These are phyloP conservation scores for Eucalyptus pauciflora DNA, from an alignment of 345 rosid genomes.

Conservation along the genomic window DNA sequence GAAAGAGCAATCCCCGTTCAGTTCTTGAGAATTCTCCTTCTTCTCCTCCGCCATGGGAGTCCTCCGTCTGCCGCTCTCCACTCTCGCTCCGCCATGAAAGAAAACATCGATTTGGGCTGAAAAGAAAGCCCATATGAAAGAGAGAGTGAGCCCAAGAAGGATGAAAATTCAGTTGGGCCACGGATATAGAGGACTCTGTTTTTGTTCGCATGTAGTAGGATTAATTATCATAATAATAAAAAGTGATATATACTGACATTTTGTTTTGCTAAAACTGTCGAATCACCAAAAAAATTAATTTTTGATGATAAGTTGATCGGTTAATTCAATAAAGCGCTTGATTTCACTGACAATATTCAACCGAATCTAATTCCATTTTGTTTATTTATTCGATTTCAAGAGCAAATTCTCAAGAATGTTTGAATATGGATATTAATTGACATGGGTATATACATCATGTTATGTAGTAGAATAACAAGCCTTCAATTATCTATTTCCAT, in stretches of 20 bases:
- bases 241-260: neutral
- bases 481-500: neutral
- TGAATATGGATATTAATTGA: neutral
- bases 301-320: neutral
- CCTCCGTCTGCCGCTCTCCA: neutral
- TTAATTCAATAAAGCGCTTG: neutral
- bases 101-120: neutral
- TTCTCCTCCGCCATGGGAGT: neutral
- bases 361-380: accelerated
- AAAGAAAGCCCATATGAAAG: neutral
- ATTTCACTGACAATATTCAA: neutral
- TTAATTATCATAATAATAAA: neutral
- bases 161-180: neutral
- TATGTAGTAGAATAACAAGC: neutral
- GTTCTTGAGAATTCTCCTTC: neutral
- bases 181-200: neutral
- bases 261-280: neutral
- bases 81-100: neutral
- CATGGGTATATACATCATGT: neutral
- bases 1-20: conserved; percentile 21
- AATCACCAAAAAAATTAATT: neutral
- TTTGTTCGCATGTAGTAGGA: neutral
- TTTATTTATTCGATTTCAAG: neutral
- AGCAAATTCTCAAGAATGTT: accelerated
- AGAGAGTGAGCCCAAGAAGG: neutral